A percentile compares a stretch with the other conserved stretches of the same genome.
These are phyloP conservation scores for Candida chauliodis DNA, from an alignment of 805 yeast genomes.

Conservation along the genomic window DNA sequence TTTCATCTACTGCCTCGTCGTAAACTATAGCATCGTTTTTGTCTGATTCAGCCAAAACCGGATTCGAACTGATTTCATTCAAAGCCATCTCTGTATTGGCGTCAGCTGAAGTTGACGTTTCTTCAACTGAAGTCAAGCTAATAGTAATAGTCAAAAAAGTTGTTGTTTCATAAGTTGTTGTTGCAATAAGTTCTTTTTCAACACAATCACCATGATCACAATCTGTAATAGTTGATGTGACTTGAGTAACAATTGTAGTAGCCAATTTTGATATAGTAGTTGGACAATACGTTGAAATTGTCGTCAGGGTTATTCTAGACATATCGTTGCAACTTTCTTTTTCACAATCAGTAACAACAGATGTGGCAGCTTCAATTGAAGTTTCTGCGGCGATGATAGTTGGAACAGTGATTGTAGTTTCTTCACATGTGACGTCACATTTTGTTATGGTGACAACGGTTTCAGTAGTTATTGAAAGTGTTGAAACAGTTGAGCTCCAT, in stretches of 20 bases:
- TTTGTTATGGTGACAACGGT: conserved; percentile 4
- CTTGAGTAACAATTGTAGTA: conserved; percentile 3
- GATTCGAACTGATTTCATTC: too few species aligned
- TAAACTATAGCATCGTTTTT: too few species aligned
- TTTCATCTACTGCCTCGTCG: too few species aligned
- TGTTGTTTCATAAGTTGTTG: conserved; percentile 6
- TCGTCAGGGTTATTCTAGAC: conserved; percentile 2
- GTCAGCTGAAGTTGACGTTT: too few species aligned
- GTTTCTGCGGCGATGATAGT: conserved; percentile 10
- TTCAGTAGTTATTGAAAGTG: conserved; percentile 1
- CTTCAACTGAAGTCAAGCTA: too few species aligned
- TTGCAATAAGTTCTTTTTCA: not conserved
- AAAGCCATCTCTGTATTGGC: too few species aligned
- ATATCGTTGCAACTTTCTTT: conserved; percentile 1
- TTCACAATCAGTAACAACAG: conserved; percentile 7
- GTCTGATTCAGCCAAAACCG: too few species aligned
- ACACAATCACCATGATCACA: conserved; percentile 2
- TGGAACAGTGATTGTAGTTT: not conserved
- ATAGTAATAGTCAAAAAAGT: conserved; percentile 2
- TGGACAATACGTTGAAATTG: conserved; percentile 13
- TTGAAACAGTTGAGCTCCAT: not conserved
- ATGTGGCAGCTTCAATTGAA: not conserved
- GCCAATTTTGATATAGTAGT: not conserved
- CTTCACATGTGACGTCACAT: conserved; percentile 2
- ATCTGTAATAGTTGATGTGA: conserved; percentile 2